phyloP scores from a whole-genome alignment of 495 filamentous ascomycete species.

The Monascus purpureus region DNA sequence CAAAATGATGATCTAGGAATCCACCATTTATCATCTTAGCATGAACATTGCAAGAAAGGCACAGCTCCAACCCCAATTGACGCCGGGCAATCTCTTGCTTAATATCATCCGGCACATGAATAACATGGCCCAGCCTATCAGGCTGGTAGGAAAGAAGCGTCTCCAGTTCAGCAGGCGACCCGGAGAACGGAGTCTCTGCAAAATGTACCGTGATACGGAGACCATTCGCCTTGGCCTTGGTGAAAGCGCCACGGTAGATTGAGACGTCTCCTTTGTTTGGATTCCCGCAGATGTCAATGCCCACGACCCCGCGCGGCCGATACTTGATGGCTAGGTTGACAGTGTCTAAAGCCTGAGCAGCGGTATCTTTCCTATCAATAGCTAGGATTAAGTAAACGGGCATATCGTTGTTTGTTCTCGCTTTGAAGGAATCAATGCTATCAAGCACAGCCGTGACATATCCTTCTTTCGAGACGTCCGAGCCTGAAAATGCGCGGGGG shows the following conservation, averaged over 20 bases:
- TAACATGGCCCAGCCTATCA: conserved; percentile 66
- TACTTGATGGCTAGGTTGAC: conserved; percentile 50
- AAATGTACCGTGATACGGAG: conserved; percentile 66
- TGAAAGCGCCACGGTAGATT: conserved; percentile 41
- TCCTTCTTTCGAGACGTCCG: conserved; percentile 38
- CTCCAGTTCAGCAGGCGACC: conserved; percentile 40
- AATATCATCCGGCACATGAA: conserved; percentile 48
- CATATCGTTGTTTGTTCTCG: conserved; percentile 21
- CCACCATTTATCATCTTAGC: conserved; percentile 57
- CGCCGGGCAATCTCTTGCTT: conserved; percentile 39
- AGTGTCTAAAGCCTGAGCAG: conserved; percentile 40
- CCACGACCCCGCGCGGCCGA: conserved; percentile 46
- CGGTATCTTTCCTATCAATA: conserved; percentile 48
- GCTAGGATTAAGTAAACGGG: conserved; percentile 56
- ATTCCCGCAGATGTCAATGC: conserved; percentile 70
- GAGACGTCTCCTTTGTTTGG: conserved; percentile 47
- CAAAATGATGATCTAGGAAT: conserved; percentile 60
- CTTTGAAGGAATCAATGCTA: conserved; percentile 36
- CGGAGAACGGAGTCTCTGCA: conserved; percentile 46
- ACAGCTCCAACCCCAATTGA: conserved; percentile 56
- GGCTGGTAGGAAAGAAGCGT: conserved; percentile 50
- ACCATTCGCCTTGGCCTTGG: conserved; percentile 33
- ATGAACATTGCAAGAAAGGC: conserved; percentile 69
- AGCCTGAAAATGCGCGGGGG: conserved; percentile 43
- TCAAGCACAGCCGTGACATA: conserved; percentile 54